Evolutionary conservation across 2,329 filamentous ascomycete species (phyloP).

Genomic region (Ophiosphaerella narmari): DNA sequence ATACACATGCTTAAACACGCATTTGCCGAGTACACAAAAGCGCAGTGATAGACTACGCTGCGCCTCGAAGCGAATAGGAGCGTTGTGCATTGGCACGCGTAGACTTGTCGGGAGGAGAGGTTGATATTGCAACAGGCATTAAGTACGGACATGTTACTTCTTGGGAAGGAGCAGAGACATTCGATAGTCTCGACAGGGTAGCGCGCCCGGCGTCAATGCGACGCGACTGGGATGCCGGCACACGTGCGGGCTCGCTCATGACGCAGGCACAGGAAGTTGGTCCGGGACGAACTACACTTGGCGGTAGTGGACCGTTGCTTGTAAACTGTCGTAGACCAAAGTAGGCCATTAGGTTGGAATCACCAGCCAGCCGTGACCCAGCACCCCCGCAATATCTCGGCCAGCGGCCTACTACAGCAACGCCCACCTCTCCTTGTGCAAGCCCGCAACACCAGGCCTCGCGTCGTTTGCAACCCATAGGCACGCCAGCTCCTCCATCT

Average conservation of each 20-base stretch:
- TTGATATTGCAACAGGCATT: conserved; percentile 16
- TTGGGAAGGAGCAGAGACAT: conserved; percentile 12
- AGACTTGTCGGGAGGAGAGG: conserved; percentile 3
- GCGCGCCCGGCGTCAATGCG: conserved; percentile 11
- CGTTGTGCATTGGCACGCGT: conserved; percentile 12
- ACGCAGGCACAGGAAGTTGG: neutral
- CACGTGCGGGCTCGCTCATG: conserved; percentile 11
- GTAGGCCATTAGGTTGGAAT: no score
- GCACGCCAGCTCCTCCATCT: conserved; percentile 60
- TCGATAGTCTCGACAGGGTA: conserved; percentile 9
- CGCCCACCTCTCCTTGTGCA: neutral
- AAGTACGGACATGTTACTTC: conserved; percentile 10
- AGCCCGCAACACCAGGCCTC: conserved; percentile 4
- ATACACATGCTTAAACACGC: neutral
- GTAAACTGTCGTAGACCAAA: no score
- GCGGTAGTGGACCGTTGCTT: no score
- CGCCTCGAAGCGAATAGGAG: conserved; percentile 10
- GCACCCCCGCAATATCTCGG: conserved; percentile 21
- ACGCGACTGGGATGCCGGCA: conserved; percentile 10
- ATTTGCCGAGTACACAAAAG: no score
- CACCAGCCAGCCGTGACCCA: no score
- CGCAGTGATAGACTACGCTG: neutral
- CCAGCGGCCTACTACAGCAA: conserved; percentile 5
- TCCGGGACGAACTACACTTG: no score
- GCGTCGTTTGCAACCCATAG: conserved; percentile 23